Percentiles rank a stretch among this genome's conserved stretches.
These are phyloP conservation scores for Stephanocyclus meneghinianus DNA, from an alignment of 352 stramenopile species.

Conservation along the genomic window DNA sequence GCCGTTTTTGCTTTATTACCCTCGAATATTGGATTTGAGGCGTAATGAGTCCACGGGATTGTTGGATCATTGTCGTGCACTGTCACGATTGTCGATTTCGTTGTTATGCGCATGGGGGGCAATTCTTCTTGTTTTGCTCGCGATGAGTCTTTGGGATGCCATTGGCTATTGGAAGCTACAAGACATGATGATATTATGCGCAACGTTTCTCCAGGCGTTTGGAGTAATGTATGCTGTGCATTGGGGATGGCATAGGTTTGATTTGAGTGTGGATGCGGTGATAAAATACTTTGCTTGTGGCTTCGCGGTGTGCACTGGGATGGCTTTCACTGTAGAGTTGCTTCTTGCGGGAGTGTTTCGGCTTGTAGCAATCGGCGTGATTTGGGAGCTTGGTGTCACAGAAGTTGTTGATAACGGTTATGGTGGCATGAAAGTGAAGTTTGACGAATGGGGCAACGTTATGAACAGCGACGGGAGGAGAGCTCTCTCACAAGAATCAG, in stretches of 20 bases:
- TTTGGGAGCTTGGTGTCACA: constrained; percentile 47
- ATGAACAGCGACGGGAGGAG: background rate
- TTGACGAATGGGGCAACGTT: constrained; percentile 14
- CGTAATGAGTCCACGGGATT: constrained; percentile 11
- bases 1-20: constrained; percentile 66
- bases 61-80: constrained; percentile 33
- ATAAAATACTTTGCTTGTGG: constrained; percentile 77
- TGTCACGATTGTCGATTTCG: constrained; percentile 39
- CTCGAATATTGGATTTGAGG: constrained; percentile 50
- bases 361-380: constrained; percentile 36
- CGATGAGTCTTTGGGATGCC: constrained; percentile 28
- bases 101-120: constrained; percentile 27
- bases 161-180: constrained; percentile 33
- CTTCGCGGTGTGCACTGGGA: constrained; percentile 64
- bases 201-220: constrained; percentile 62
- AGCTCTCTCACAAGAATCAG: constrained; percentile 18
- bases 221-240: constrained; percentile 57
- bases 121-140: constrained; percentile 33
- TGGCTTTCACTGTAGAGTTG: constrained; percentile 67
- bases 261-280: constrained; percentile 72
- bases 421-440: constrained; percentile 19
- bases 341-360: constrained; percentile 47
- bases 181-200: constrained; percentile 49
- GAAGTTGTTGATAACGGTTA: constrained; percentile 56
- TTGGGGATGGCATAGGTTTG: constrained; percentile 55